Evolutionary conservation across 2,329 filamentous ascomycete species (phyloP).

Genomic region (Plenodomus lindquistii): DNA sequence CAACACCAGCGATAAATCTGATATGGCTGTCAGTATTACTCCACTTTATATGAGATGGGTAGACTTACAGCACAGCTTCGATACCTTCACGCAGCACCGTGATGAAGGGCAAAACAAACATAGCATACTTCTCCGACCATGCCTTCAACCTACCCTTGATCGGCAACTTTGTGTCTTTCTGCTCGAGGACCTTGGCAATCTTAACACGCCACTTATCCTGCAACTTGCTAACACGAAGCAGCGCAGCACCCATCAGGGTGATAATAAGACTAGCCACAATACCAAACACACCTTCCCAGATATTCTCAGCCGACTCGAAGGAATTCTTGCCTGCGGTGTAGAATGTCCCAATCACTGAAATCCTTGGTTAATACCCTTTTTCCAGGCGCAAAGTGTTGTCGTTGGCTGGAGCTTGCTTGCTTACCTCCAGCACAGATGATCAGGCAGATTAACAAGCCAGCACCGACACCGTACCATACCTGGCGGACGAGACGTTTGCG

Average conservation of each 20-base stretch:
- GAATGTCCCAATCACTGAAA: too few relatives aligned
- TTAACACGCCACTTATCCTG: constrained; percentile 88
- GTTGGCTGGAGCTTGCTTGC: too few relatives aligned
- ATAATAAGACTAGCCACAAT: constrained; percentile 79
- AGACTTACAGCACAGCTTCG: constrained; percentile 70
- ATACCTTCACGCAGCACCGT: constrained; percentile 86
- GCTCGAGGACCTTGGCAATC: constrained; percentile 70
- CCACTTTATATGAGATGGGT: background rate
- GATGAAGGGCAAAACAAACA: constrained; percentile 85
- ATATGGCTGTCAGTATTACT: background rate
- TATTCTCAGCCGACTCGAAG: constrained; percentile 70
- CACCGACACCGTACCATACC: constrained; percentile 68
- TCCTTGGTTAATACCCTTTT: too few relatives aligned
- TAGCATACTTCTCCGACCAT: constrained; percentile 76
- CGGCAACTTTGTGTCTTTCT: constrained; percentile 49
- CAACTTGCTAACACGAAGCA: constrained; percentile 80
- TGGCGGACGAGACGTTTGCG: constrained; percentile 72
- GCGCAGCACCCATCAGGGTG: constrained; percentile 75
- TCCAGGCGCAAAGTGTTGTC: too few relatives aligned
- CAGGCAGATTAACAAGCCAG: constrained; percentile 67
- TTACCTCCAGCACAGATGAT: constrained; percentile 63
- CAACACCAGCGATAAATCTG: constrained; percentile 80
- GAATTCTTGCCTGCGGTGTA: constrained; percentile 69
- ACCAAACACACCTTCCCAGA: constrained; percentile 81
- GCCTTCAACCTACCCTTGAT: constrained; percentile 58